Conservation (phyloP, 768 basidiomycete genomes). For the Saitozyma podzolica region DNA sequence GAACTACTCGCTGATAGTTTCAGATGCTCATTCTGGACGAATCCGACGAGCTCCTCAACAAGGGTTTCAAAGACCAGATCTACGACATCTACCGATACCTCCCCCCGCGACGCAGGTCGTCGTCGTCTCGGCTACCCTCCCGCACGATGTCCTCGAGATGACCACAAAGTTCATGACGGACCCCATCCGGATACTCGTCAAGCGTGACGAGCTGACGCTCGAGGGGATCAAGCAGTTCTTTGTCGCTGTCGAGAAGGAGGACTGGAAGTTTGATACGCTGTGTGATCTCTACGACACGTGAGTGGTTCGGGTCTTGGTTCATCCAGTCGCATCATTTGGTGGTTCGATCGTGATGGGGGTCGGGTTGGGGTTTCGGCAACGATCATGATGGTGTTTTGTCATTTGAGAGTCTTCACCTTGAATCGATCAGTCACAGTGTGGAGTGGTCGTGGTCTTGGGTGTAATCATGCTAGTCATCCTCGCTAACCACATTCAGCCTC, state of each 20-base stretch:
- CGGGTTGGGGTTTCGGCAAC: too few relatives aligned
- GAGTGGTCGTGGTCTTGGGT: too few relatives aligned
- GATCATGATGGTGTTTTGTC: too few relatives aligned
- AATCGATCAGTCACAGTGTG: too few relatives aligned
- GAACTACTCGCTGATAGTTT: not conserved
- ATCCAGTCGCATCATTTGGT: too few relatives aligned
- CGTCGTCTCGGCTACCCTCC: slow-evolving; percentile 90
- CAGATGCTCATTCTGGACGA: slow-evolving; percentile 53
- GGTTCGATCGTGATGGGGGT: too few relatives aligned
- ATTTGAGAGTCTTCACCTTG: too few relatives aligned
- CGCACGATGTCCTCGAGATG: slow-evolving; percentile 97
- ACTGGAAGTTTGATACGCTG: slow-evolving; percentile 98
- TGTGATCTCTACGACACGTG: slow-evolving; percentile 93
- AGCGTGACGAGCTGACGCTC: slow-evolving; percentile 97
- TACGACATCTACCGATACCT: slow-evolving; percentile 93
- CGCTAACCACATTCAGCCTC: slow-evolving; percentile 53
- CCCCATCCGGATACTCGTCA: slow-evolving; percentile 95
- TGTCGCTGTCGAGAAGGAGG: slow-evolving; percentile 98
- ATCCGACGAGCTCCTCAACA: slow-evolving; percentile 93
- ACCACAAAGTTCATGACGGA: slow-evolving; percentile 98
- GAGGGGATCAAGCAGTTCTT: slow-evolving; percentile 61
- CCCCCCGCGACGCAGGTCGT: slow-evolving; percentile 97
- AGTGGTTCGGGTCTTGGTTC: slow-evolving; percentile 10
- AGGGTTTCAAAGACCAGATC: slow-evolving; percentile 99
- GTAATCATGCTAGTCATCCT: too few relatives aligned